Base-by-base conservation (phyloP, 306 rosid species). In the Macrotyloma uniflorum region DNA sequence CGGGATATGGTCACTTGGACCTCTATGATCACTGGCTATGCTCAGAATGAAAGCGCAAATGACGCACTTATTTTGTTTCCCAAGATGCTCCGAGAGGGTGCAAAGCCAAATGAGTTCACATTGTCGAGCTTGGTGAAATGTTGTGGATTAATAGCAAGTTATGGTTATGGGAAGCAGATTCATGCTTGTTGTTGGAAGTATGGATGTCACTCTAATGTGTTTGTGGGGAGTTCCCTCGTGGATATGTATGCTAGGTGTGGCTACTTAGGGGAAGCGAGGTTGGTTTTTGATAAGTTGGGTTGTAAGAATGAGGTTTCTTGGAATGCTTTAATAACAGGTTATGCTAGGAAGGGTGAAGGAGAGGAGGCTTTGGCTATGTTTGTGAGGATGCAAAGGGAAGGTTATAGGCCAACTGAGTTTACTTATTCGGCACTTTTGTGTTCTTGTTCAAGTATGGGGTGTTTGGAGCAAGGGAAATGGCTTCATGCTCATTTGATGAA, bases 211-310 rank as follows among this genome's bases (percentile, higher is more conserved):
- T 58, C 40, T 6, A 83, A 85, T 74, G 85, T 87, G 63, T 85
- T 63, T 71, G 87, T 87, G 18, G 86, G 88, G 61, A 87, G 87
- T 80, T 81, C 91, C 14, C 87, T 87, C 80, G 83, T 80, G 23
- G 91, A 87, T 63, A 85, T 80, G 91, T 87, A 87, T 74, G 82
- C 88, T 8, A 84, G 83, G 83, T 83, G 89, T 70, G 87, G 85
- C 18, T 73, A 38, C 33, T 47, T 87, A 51, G 49, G 24, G n/a
- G 91, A 87, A 46, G 87, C 91, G 5, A 55, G 15, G 16, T 51
- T 42, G 36, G 84, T 78, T 32, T 87, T 87, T 23, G 80, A 87
- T 35, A 36, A 80, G 51, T 76, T 87, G 61, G 76, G 3, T 73
- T 67, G 22, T 36, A 86, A 76, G 79, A 86, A 86, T 62, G 89